Evolutionary conservation across 805 yeast species (phyloP), one percentile per base, ranked within the genome.

Genomic region (Starmerella floris): DNA sequence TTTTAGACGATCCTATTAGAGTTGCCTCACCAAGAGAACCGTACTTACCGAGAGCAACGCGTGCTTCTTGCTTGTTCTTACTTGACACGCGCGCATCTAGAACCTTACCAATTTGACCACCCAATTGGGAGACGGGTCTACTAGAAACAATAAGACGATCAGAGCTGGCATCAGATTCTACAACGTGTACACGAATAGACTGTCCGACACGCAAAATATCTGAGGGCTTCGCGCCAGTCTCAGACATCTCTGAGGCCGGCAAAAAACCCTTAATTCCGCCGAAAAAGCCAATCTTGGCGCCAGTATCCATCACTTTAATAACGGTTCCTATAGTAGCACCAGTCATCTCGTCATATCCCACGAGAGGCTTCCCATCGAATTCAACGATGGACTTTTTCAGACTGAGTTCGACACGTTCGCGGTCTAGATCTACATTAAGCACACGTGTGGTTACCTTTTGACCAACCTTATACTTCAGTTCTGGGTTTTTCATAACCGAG

Each of bases 221-320:
- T 51, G 72, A 74, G 17, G 95, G 85, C 42, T 75, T 73, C 40
- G 68, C 70, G 31, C 87, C 91, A 1, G 94, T 76, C 62, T 91
- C 97, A 41, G 93, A 79, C 54, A 91, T 82, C 64, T 91, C 97
- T 42, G 78, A 67, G 50, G 77, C 75, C 25, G 98, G 97, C 47
- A 91, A 66, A 58, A 75, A 87, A 0, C 85, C 98, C 51, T 69
- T 73, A 34, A 83, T 60, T 41, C 70, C 68, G 42, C 91, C 94
- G 56, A 83, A 87, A 56, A 91, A 85, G 15, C 85, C 73, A 5
- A 91, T 76, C 35, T 85, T 64, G 37, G 83, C 94, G 54, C 98
- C 98, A 44, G 71, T 68, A 44, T 78, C 76, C 38, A 74, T 73
- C 52, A 88, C 72, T 27, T 72, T 67, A 46, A 77, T 77, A 35